Evolutionary conservation across 371 early-diverging fungal species (phyloP), one percentile per base, ranked within the genome.

Genomic region (Lichtheimia hyalospora): DNA sequence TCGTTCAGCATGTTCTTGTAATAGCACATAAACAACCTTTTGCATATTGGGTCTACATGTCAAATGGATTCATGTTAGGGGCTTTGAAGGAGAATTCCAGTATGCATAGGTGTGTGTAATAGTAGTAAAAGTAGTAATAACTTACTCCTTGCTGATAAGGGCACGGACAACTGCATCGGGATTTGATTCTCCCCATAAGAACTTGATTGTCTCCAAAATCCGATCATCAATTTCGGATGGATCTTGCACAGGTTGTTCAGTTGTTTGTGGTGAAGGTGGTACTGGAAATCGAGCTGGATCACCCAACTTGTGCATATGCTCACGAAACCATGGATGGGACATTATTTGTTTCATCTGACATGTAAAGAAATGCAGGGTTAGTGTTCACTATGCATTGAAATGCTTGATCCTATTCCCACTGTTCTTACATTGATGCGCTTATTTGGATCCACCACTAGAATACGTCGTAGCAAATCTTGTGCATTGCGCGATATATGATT

Each of bases 401-500:
- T 46, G 46, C 46, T 21, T 16, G n/a, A 46, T 8, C 2, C 15
- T 5, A 14, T n/a, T 20, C 2, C 15, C 16, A 23, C 52, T n/a
- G n/a, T n/a, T n/a, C n/a, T 57, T 81, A 83, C 84, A 43, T 71
- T 79, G 2, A 79, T 52, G 42, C 81, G 66, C 44, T 71, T 74
- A 0, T 64, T 62, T 8, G 81, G 77, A 55, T 77, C 74, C 3
- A 77, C 74, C 0, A 77, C 77, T 15, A 80, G 54, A 20, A 77
- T 80, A 14, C 74, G 70, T n/a, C 71, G 75, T 40, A 80, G 70
- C 25, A 80, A 62, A 49, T 94, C 91, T 59, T 85, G 77, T n/a
- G 92, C 89, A 14, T 71, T 75, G 1, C 71, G 61, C 46, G 87
- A 82, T 48, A 91, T 82, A 49, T 84, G 76, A 13, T 89, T 84